Conservation (phyloP, 1,139 yeast species). For the Kluyveromyces marxianus region DNA sequence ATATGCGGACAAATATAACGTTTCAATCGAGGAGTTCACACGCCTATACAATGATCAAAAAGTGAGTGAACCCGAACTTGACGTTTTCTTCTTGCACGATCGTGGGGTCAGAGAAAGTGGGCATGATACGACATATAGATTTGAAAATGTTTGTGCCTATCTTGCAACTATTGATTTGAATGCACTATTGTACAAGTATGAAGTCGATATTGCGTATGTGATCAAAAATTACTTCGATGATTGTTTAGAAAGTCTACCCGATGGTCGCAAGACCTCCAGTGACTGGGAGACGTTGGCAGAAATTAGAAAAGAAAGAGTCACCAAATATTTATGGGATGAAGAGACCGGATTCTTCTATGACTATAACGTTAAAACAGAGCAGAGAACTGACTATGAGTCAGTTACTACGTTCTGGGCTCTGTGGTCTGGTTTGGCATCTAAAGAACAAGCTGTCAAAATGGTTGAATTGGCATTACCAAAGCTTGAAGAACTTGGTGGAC, state of each 20-base stretch:
- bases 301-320: slow-evolving; percentile 47
- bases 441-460: slow-evolving; percentile 63
- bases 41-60: slow-evolving; percentile 58
- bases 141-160: slow-evolving; percentile 85
- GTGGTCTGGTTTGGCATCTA: slow-evolving; percentile 74
- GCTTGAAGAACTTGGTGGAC: slow-evolving; percentile 83
- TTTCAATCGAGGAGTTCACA: slow-evolving; percentile 64
- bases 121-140: slow-evolving; percentile 86
- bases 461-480: slow-evolving; percentile 55
- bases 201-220: slow-evolving; percentile 67
- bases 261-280: slow-evolving; percentile 42
- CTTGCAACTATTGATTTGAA: slow-evolving; percentile 89
- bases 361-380: slow-evolving; percentile 56
- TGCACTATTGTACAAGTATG: slow-evolving; percentile 82
- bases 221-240: slow-evolving; percentile 53
- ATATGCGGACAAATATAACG: slow-evolving; percentile 54
- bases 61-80: slow-evolving; percentile 69
- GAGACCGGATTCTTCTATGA: slow-evolving; percentile 74
- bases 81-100: slow-evolving; percentile 85
- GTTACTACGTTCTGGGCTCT: slow-evolving; percentile 92
- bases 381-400: slow-evolving; percentile 65
- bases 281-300: slow-evolving; percentile 57
- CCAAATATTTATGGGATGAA: slow-evolving; percentile 81
- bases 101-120: slow-evolving; percentile 96
- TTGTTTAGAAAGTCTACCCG: slow-evolving; percentile 34